Evolutionary conservation across 352 stramenopile genomes (phyloP).

Genomic region (Pythium rhizo-oryzae): DNA sequence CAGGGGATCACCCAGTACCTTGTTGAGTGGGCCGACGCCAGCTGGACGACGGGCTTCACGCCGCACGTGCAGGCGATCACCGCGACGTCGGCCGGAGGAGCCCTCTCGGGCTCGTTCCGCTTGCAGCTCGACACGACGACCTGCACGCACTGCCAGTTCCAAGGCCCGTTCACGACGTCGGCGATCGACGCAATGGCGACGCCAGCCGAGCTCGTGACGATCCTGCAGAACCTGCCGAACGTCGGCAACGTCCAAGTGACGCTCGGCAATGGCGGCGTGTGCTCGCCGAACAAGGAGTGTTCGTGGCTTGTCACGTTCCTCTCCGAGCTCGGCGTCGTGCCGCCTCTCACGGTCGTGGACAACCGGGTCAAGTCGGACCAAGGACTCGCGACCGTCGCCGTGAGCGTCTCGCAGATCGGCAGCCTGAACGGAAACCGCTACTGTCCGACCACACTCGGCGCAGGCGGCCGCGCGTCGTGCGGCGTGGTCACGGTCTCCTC

Average conservation of each 20-base stretch:
- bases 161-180: constrained; percentile 57
- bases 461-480: constrained; percentile 42
- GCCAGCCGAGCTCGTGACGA: constrained; percentile 59
- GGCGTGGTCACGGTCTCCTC: constrained; percentile 35
- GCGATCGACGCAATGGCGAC: constrained; percentile 75
- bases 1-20: constrained; percentile 88
- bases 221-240: constrained; percentile 94
- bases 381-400: constrained; percentile 39
- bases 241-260: constrained; percentile 90
- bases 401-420: constrained; percentile 41
- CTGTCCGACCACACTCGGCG: constrained; percentile 43
- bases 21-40: constrained; percentile 92
- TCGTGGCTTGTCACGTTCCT: constrained; percentile 83
- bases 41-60: constrained; percentile 63
- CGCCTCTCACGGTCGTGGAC: constrained; percentile 43
- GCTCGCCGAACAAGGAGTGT: constrained; percentile 56
- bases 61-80: constrained; percentile 68
- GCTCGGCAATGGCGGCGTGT: constrained; percentile 30
- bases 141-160: constrained; percentile 79
- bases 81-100: constrained; percentile 44
- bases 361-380: constrained; percentile 50
- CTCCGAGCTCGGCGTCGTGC: constrained; percentile 61
- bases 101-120: constrained; percentile 69
- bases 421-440: constrained; percentile 53
- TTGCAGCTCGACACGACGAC: constrained; percentile 86